Evolutionary conservation across 148 eudicot species (phyloP).

Genomic region (Nepenthes mirabilis): DNA sequence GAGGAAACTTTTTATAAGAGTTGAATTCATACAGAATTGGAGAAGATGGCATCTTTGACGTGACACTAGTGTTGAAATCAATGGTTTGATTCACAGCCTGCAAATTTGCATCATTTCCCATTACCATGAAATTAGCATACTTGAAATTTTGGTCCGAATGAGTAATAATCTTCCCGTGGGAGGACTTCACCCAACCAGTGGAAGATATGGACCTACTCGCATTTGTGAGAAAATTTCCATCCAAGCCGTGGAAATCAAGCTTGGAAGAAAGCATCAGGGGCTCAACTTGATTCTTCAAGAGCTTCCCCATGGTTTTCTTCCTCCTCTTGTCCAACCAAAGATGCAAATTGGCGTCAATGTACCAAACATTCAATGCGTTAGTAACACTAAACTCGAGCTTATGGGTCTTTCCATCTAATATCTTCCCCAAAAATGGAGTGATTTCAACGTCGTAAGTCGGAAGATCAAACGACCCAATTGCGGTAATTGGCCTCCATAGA

Average conservation of each 20-base stretch:
- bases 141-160: conserved; percentile 31
- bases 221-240: conserved; percentile 46
- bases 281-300: conserved; percentile 13
- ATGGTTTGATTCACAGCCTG: conserved; percentile 62
- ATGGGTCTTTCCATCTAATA: conserved; percentile 63
- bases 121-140: conserved; percentile 39
- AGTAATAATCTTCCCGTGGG: conserved; percentile 45
- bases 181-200: conserved; percentile 60
- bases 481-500: conserved; percentile 79
- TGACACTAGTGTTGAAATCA: conserved; percentile 32
- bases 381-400: conserved; percentile 51
- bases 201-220: conserved; percentile 36
- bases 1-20: conserved; percentile 29
- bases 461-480: conserved; percentile 78
- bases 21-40: neutral
- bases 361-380: conserved; percentile 84
- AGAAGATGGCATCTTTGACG: neutral
- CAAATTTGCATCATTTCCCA: conserved; percentile 38
- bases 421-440: conserved; percentile 66
- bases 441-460: conserved; percentile 76
- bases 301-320: conserved; percentile 29
- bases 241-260: conserved; percentile 40
- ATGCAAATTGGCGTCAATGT: conserved; percentile 79
- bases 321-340: conserved; percentile 65
- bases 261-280: conserved; percentile 14